Base-by-base conservation (phyloP, 1,139 yeast species). In the Casaregolazyma suthepensis region DNA sequence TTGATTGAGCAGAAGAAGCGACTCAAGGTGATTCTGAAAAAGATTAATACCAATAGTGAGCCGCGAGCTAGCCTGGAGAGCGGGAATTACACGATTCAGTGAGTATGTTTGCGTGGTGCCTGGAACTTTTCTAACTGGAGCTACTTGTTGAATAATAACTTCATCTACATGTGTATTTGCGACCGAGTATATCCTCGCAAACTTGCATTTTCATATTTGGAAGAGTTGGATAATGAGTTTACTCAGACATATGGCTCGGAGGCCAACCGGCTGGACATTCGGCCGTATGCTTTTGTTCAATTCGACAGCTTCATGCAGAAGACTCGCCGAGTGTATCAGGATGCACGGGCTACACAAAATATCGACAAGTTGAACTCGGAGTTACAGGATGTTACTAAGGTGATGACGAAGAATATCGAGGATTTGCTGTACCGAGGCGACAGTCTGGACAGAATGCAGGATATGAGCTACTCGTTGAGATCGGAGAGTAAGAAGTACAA, bases 401-500 rank as follows among this genome's bases (percentile, higher is more conserved):
- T 93, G 56, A 88, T 93, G 96, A 89, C 96, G 55, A 91, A 91
- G 64, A 93, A 93, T 69, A 93, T 93, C 55, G 98, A 93, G 68
- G 99, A 93, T 69, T 75, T 93, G 63, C 76, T 93, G 48, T 91
- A 93, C 71, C 79, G 99, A 65, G 99, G 99, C 12, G 98, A 93
- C 66, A 85, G 93, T 13, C 78, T 93, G 62, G 98, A 93, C 70
- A 84, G 71, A 49, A 88, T 93, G 95, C 83, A 90, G 58, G 97
- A 93, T 67, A 77, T 93, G 66, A 87, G 96, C 37, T 81, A 86
- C 19, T 80, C 85, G 50, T 78, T 93, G 68, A 82, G 89, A 63
- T 81, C 82, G 57, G 96, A 91, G 68, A 86, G 96, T 29, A 81
- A 85, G 62, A 93, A 89, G 70, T 93, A 93, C 73, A 78, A 93